These are phyloP conservation scores for Oryza nivara DNA, from an alignment of 176 grass and related monocot genomes.

Conservation along the genomic window DNA sequence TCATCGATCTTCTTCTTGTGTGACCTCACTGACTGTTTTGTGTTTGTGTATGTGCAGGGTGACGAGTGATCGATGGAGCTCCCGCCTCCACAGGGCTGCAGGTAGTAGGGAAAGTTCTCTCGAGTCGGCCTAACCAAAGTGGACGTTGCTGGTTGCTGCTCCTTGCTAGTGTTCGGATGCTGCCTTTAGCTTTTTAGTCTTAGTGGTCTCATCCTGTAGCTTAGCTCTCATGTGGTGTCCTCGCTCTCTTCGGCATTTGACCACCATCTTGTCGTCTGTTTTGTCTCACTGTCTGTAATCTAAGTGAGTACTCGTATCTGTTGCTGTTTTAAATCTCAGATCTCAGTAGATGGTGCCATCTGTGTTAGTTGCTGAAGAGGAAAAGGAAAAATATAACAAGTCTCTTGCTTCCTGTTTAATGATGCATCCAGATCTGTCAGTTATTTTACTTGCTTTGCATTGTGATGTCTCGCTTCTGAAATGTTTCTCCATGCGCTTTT, in stretches of 20 bases:
- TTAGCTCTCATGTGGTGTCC: constrained; percentile 4
- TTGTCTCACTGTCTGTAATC: constrained; percentile 39
- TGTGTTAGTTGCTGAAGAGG: constrained; percentile 11
- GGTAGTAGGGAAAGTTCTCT: background rate
- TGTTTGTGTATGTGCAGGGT: constrained; percentile 24
- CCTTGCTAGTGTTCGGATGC: constrained; percentile 1
- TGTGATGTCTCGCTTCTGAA: background rate
- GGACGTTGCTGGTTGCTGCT: constrained; percentile 7
- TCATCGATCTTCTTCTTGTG: background rate
- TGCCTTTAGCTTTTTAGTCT: constrained; percentile 11
- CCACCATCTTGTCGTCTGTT: background rate
- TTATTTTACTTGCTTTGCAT: background rate
- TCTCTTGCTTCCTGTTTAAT: background rate
- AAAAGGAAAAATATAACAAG: background rate
- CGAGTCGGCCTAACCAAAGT: background rate
- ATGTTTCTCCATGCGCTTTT: background rate
- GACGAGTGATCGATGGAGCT: constrained; percentile 52
- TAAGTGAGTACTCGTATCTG: constrained; percentile 5
- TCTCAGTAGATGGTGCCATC: constrained; percentile 1
- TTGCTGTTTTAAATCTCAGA: constrained; percentile 33
- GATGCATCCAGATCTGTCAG: background rate
- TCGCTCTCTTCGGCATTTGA: constrained; percentile 18
- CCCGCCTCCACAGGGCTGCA: too few species aligned
- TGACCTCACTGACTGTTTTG: background rate
- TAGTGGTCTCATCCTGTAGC: background rate